phyloP scores from a whole-genome alignment of 2,329 filamentous ascomycete species.

The Penicillium verrucosum region DNA sequence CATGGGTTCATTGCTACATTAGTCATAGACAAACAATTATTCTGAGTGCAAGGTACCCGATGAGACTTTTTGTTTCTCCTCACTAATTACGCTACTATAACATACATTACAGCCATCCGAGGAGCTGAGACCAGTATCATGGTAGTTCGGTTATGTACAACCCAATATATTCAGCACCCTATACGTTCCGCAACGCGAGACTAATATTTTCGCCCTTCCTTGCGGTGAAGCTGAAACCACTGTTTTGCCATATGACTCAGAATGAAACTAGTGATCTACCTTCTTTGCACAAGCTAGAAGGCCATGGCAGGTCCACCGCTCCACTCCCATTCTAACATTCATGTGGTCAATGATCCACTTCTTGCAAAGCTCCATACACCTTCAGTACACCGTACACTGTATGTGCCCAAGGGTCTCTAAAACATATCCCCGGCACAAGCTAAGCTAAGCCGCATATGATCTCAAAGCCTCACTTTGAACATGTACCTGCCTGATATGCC shows the following conservation, averaged over 20 bases:
- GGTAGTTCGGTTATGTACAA: not conserved
- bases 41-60: constrained; percentile 1
- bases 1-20: not conserved
- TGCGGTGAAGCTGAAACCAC: constrained; percentile 8
- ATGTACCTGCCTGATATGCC: constrained; percentile 9
- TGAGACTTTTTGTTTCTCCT: not conserved
- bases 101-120: not conserved
- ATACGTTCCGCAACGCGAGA: not conserved
- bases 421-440: not conserved
- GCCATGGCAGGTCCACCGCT: constrained; percentile 4
- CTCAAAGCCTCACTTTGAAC: constrained; percentile 12
- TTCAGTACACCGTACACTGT: not conserved
- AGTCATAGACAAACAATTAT: not conserved
- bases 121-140: not conserved
- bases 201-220: not conserved
- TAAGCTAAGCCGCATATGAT: constrained; percentile 4
- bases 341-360: not conserved
- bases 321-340: not conserved
- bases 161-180: too few species aligned
- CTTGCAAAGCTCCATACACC: constrained; percentile 1
- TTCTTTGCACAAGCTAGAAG: constrained; percentile 9
- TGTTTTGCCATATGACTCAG: constrained; percentile 4
- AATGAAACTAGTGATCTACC: constrained; percentile 7
- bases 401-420: constrained; percentile 5
- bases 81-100: not conserved